Conservation (phyloP, 148 eudicot genomes). For the Vaccinium macrocarpon region DNA sequence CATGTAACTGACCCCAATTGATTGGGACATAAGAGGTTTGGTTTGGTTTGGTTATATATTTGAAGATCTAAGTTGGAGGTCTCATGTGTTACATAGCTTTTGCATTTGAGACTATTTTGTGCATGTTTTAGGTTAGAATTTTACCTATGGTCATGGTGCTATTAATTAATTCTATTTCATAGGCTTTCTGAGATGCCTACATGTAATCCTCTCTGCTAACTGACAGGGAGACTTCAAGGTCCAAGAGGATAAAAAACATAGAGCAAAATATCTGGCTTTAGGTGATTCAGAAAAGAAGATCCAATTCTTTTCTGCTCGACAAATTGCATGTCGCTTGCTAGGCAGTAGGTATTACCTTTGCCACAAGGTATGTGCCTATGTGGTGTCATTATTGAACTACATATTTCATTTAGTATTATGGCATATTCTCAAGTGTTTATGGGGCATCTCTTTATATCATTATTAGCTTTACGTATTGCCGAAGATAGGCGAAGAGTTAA, state of each 20-base stretch:
- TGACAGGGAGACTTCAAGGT: constrained; percentile 79
- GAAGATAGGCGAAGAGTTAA: not conserved
- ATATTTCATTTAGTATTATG: not conserved
- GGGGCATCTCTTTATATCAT: not conserved
- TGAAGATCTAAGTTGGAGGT: not conserved
- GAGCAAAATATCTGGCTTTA: constrained; percentile 71
- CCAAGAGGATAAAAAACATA: constrained; percentile 84
- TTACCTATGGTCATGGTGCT: not conserved
- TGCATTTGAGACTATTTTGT: not conserved
- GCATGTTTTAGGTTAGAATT: not conserved
- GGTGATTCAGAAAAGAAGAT: constrained; percentile 66
- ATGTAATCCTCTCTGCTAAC: not conserved
- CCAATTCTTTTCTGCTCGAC: constrained; percentile 87
- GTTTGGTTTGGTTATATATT: not conserved
- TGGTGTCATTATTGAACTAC: constrained; percentile 2
- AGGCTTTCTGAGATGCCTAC: not conserved
- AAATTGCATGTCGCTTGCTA: constrained; percentile 93
- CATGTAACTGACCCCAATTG: no score
- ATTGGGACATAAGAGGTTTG: no score
- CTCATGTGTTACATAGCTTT: not conserved
- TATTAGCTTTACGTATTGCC: not conserved
- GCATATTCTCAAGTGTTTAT: not conserved
- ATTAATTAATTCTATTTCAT: not conserved
- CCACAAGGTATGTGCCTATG: constrained; percentile 57
- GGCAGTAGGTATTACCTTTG: constrained; percentile 97